phyloP scores from a whole-genome alignment of 1,139 yeast species.

The Pichia sp. region DNA sequence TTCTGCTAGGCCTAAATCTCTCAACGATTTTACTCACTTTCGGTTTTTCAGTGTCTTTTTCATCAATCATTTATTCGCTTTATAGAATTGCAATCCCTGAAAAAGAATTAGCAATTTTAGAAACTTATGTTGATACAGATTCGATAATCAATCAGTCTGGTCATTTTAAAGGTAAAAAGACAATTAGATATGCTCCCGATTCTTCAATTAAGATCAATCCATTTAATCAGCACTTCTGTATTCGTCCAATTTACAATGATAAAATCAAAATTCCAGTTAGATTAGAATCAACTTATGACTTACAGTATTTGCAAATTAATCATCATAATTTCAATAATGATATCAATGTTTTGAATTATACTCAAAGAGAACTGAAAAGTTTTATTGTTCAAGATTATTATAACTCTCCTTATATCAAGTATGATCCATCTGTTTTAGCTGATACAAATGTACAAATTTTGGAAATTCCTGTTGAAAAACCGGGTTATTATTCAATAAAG shows the following conservation, averaged over 20 bases:
- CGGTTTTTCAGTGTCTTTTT: slow-evolving; percentile 34
- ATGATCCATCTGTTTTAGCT: slow-evolving; percentile 28
- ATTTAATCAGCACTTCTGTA: slow-evolving; percentile 55
- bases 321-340: slow-evolving; percentile 53
- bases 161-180: slow-evolving; percentile 79
- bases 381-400: slow-evolving; percentile 38
- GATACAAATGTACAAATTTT: slow-evolving; percentile 42
- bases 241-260: slow-evolving; percentile 36
- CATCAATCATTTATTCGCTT: slow-evolving; percentile 35
- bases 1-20: slow-evolving; percentile 34
- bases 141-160: slow-evolving; percentile 53
- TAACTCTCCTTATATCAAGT: slow-evolving; percentile 27
- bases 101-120: slow-evolving; percentile 65
- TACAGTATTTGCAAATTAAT: slow-evolving; percentile 61
- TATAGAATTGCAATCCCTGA: slow-evolving; percentile 42
- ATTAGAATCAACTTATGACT: slow-evolving; percentile 71
- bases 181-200: slow-evolving; percentile 86
- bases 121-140: slow-evolving; percentile 41
- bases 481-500: slow-evolving; percentile 69
- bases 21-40: slow-evolving; percentile 40
- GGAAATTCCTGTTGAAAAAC: slow-evolving; percentile 52
- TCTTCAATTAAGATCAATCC: slow-evolving; percentile 85
- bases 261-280: slow-evolving; percentile 58
- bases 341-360: slow-evolving; percentile 44
- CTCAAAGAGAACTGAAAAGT: slow-evolving; percentile 47